Conservation (phyloP, 2,329 filamentous ascomycete species). For the Elsinoe perseae region DNA sequence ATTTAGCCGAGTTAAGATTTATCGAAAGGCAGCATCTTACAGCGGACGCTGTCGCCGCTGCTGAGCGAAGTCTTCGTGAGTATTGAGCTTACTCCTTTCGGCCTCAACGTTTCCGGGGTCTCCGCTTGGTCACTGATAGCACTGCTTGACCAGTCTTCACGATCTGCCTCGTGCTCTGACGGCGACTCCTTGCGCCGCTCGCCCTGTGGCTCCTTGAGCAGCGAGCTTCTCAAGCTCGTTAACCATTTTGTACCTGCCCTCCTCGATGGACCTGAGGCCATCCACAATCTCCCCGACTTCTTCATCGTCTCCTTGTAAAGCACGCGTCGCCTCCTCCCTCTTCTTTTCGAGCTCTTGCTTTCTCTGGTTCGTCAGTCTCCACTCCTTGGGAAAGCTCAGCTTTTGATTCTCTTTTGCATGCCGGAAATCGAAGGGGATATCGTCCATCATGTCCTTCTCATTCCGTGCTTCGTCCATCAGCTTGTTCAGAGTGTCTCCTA, state of each 20-base stretch:
- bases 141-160: too few relatives aligned
- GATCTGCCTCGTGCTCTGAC: not conserved
- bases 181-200: not conserved
- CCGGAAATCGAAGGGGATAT: conserved; percentile 80
- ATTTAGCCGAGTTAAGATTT: too few relatives aligned
- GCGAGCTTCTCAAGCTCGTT: not conserved
- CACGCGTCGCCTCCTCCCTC: conserved; percentile 45
- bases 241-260: conserved; percentile 13
- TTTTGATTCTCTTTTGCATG: conserved; percentile 66
- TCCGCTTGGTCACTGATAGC: too few relatives aligned
- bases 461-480: conserved; percentile 70
- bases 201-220: not conserved
- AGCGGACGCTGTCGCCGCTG: too few relatives aligned
- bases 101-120: too few relatives aligned
- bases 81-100: too few relatives aligned
- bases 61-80: too few relatives aligned
- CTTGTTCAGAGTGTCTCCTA: conserved; percentile 67
- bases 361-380: conserved; percentile 69
- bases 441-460: conserved; percentile 69
- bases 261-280: conserved; percentile 19
- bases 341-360: conserved; percentile 55
- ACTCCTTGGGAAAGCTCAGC: conserved; percentile 69
- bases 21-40: too few relatives aligned
- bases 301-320: conserved; percentile 49
- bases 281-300: conserved; percentile 24